phyloP scores from a whole-genome alignment of 305 asterid species.

The Solanum hybrid region DNA sequence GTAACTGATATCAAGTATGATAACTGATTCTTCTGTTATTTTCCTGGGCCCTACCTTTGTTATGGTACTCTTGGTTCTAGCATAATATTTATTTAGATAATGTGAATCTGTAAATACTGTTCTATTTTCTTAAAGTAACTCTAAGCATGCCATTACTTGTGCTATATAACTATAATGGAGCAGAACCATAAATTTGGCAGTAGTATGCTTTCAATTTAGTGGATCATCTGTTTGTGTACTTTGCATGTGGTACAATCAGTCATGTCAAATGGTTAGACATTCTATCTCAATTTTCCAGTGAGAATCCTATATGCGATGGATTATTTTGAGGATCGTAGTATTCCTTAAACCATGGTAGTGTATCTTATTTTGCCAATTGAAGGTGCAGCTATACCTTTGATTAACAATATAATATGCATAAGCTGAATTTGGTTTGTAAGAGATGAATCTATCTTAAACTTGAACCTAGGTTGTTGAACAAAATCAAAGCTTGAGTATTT shows the following conservation, averaged over 20 bases:
- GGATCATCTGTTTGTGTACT: not conserved
- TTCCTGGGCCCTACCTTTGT: not conserved
- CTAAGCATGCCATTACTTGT: not conserved
- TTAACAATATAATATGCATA: not conserved
- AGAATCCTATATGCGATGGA: not conserved
- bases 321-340: not conserved
- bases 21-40: not conserved
- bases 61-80: not conserved
- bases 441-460: not conserved
- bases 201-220: not conserved
- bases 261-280: not conserved
- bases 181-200: not conserved
- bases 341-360: not conserved
- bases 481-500: not conserved
- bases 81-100: not conserved
- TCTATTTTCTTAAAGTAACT: not conserved
- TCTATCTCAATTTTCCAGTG: not conserved
- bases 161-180: not conserved
- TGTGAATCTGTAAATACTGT: not conserved
- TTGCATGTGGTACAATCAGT: not conserved
- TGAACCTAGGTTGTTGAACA: not conserved
- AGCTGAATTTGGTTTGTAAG: not conserved
- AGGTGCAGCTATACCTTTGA: not conserved
- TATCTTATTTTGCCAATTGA: not conserved
- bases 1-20: conserved; percentile 74